Base-by-base conservation (phyloP, 306 rosid genomes). In the Hippophae tibetana region DNA sequence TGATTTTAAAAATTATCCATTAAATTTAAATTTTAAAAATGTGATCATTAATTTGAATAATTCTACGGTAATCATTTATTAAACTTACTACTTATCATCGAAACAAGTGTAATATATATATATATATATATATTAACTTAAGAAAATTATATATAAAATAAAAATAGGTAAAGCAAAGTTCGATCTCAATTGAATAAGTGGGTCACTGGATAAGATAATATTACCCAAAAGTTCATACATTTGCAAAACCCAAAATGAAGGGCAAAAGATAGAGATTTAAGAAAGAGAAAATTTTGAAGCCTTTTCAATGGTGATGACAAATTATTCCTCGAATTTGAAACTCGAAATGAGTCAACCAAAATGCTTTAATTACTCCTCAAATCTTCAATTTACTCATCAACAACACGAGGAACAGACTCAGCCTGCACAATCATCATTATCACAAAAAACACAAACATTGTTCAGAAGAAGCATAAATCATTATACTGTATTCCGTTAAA, bases 361-460 rank as follows among this genome's bases (percentile, higher is more conserved):
- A 69, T 72, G 42, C 68, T 61, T 62, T 66, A 54, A 18, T 68
- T 69, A 47, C 79, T 66, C 78, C 59, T 47, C 58, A 43, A 43
- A 23, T 64, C 62, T 70, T 69, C 62, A 47, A 4, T 7, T 75
- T 47, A 78, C 82, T 83, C 84, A 46, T 78, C 93, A 57, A 62
- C 75, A 41, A 90, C 90, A 62, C 59, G 90, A 12, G 94, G 96
- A 70, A 88, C 96, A 5, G 94, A 72, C 69, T 81, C 90, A 2
- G 94, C 96, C 95, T 87, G 10, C 5, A 12, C 7, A 13, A 52
- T 46, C 12, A 52, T 46, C 12, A 59, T 49, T 56, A 58, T 6
- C 62, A 50, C 52, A 43, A 25, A 31, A 10, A 1, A 13, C 42
- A 5, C 25, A 43, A 47, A 43, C 49, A 63, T 62, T 40, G 49